Evolutionary conservation across 768 basidiomycete genomes (phyloP).

Genomic region (Mycena vulgaris): DNA sequence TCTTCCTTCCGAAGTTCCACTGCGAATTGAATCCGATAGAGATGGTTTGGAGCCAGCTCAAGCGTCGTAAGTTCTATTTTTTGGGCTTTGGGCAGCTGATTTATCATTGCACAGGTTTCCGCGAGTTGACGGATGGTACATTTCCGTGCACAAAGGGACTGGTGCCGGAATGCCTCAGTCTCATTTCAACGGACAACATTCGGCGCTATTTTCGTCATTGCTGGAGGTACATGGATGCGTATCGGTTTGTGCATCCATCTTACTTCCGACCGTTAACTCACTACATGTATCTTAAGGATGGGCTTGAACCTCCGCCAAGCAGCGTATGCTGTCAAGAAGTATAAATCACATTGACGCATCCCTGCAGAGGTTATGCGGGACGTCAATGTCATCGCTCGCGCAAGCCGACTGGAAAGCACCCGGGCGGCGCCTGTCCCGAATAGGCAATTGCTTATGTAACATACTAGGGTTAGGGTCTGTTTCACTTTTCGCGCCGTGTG

Average conservation of each 20-base stretch:
- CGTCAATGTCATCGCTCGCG: neutral
- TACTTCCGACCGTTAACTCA: neutral
- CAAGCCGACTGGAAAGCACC: neutral
- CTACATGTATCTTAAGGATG: neutral
- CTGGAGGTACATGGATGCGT: neutral
- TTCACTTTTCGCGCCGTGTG: slow-evolving; percentile 11
- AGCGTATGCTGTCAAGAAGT: neutral
- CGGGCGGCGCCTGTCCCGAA: neutral
- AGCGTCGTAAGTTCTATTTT: slow-evolving; percentile 5
- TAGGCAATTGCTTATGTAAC: neutral
- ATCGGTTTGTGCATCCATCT: neutral
- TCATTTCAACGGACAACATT: slow-evolving; percentile 7
- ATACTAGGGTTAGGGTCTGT: neutral
- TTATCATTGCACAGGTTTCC: neutral
- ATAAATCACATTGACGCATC: neutral
- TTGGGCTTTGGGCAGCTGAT: neutral
- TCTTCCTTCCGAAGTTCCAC: slow-evolving; percentile 26
- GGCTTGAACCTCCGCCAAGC: slow-evolving; percentile 1
- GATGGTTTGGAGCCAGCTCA: slow-evolving; percentile 25
- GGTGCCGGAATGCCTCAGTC: slow-evolving; percentile 1
- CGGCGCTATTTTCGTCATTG: neutral
- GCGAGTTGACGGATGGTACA: slow-evolving; percentile 12
- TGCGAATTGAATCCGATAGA: slow-evolving; percentile 25
- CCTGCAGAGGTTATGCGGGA: neutral
- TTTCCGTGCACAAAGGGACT: slow-evolving; percentile 4